Percentiles rank a stretch among this genome's conserved stretches.
These are phyloP conservation scores for Venturia effusa DNA, from an alignment of 2,329 filamentous ascomycete species.

Conservation along the genomic window DNA sequence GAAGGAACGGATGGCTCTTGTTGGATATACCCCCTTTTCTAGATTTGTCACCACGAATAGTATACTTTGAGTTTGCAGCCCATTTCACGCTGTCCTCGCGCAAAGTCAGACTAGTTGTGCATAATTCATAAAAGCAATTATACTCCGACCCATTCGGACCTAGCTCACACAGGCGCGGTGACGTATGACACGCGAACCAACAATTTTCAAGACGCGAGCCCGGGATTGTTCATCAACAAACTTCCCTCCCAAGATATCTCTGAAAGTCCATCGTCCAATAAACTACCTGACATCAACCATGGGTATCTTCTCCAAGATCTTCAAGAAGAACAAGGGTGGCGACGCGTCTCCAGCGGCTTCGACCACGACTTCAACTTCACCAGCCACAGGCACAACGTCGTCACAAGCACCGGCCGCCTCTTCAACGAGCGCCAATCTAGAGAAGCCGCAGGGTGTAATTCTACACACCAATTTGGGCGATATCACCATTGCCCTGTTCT, in stretches of 20 bases:
- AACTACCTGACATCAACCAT: not conserved
- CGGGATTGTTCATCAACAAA: not conserved
- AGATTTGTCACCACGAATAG: not conserved
- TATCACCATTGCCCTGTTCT: slow-evolving; percentile 84
- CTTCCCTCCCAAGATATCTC: not conserved
- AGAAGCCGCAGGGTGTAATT: slow-evolving; percentile 37
- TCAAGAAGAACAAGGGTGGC: not conserved
- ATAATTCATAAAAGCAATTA: not conserved
- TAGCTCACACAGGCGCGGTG: not conserved
- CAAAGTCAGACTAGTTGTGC: not conserved
- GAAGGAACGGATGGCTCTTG: not conserved
- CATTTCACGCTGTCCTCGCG: not conserved
- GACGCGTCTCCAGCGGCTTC: not conserved
- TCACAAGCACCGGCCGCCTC: slow-evolving; percentile 22
- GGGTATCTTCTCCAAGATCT: slow-evolving; percentile 2
- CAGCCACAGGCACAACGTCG: slow-evolving; percentile 91
- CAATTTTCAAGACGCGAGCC: not conserved
- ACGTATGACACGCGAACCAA: not conserved
- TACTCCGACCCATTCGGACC: not conserved
- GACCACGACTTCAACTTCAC: slow-evolving; percentile 44
- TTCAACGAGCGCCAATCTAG: not conserved
- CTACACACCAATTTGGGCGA: slow-evolving; percentile 85
- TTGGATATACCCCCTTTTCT: not conserved
- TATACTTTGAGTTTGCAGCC: not conserved
- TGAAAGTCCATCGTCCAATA: not conserved